Conservation (phyloP, 768 basidiomycete species). For the Fomitopsis pulvina region DNA sequence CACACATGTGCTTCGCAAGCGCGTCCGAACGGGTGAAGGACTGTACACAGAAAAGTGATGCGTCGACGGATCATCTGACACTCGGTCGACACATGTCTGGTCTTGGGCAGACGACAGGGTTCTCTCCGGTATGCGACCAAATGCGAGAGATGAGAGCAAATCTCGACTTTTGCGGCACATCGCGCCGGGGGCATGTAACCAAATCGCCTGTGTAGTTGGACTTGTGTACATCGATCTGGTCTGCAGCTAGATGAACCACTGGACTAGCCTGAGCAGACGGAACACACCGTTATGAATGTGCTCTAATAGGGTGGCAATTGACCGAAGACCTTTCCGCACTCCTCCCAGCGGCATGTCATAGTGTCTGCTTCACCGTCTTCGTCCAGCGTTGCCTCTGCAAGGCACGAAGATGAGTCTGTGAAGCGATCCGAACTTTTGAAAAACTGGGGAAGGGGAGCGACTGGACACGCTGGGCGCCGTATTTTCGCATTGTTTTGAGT, state of each 20-base stretch:
- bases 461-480: too few relatives aligned
- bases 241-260: conserved; percentile 29
- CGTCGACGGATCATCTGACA: background rate
- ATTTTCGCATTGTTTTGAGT: too few relatives aligned
- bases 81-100: conserved; percentile 49
- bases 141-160: conserved; percentile 90
- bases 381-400: too few relatives aligned
- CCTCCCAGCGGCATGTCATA: too few relatives aligned
- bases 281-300: conserved; percentile 71
- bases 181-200: conserved; percentile 72
- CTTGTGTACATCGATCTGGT: conserved; percentile 78
- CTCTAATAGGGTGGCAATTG: too few relatives aligned
- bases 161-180: conserved; percentile 79
- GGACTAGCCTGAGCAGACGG: background rate
- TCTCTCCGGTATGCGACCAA: conserved; percentile 91
- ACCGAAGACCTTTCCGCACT: too few relatives aligned
- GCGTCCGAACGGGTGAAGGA: conserved; percentile 94
- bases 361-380: conserved; percentile 39
- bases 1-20: conserved; percentile 86
- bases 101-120: conserved; percentile 78
- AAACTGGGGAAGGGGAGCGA: too few relatives aligned
- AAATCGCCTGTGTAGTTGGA: conserved; percentile 88
- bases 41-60: conserved; percentile 37
- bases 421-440: too few relatives aligned
- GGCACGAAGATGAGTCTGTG: too few relatives aligned